These are phyloP conservation scores for Podila horticola DNA, from an alignment of 192 early-diverging fungal species.

Conservation along the genomic window DNA sequence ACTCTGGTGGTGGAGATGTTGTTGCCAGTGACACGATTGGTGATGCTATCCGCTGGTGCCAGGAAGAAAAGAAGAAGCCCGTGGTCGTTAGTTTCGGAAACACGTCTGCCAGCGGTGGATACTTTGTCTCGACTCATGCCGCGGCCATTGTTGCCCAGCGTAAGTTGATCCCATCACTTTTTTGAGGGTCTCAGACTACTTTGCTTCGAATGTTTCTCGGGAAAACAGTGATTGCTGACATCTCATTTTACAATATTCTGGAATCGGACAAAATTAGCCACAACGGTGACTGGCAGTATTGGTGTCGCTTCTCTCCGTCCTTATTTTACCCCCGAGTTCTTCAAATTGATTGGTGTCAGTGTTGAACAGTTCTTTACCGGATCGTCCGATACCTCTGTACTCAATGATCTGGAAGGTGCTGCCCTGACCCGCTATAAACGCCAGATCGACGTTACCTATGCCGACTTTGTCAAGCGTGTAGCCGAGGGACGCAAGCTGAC, in stretches of 20 bases:
- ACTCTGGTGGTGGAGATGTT: conserved; percentile 75
- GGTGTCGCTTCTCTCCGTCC: conserved; percentile 72
- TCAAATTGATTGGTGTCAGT: conserved; percentile 68
- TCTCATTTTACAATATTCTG: too few species aligned
- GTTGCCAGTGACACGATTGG: conserved; percentile 75
- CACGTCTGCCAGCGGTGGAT: conserved; percentile 64
- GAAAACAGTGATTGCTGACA: not conserved
- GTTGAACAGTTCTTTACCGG: conserved; percentile 66
- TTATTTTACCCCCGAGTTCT: conserved; percentile 62
- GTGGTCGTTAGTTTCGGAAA: conserved; percentile 75
- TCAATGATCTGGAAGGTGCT: conserved; percentile 57
- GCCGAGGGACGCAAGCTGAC: conserved; percentile 64
- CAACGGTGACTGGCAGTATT: conserved; percentile 79
- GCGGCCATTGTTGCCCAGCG: conserved; percentile 68
- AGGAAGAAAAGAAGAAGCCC: conserved; percentile 66
- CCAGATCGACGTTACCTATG: conserved; percentile 62
- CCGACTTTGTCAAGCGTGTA: conserved; percentile 65
- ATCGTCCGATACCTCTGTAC: conserved; percentile 56
- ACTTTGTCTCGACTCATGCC: conserved; percentile 66
- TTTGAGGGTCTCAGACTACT: not conserved
- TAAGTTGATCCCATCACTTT: conserved; percentile 8
- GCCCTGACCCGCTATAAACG: conserved; percentile 60
- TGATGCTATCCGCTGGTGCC: conserved; percentile 65
- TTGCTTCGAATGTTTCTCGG: too few species aligned
- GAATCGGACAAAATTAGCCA: conserved; percentile 29